Conservation (phyloP, 345 rosid genomes). For the Corymbia maculata region DNA sequence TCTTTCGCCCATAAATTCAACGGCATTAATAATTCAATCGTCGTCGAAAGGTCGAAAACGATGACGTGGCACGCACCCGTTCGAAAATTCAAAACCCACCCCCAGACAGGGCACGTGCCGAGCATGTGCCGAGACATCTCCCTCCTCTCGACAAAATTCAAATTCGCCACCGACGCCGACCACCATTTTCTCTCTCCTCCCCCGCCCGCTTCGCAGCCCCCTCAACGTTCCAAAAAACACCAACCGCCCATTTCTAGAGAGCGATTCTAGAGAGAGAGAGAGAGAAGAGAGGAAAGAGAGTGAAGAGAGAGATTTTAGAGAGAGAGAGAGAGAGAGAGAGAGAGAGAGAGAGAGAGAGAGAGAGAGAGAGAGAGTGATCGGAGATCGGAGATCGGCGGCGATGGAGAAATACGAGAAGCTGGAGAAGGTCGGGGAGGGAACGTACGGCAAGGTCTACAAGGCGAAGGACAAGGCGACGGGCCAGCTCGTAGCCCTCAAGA, state of each 20-base stretch:
- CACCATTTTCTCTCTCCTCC: background rate
- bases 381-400: background rate
- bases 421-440: slow-evolving; percentile 96
- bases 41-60: background rate
- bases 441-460: slow-evolving; percentile 93
- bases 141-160: background rate
- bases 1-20: background rate
- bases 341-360: background rate
- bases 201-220: too few relatives aligned
- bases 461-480: slow-evolving; percentile 79
- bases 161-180: background rate
- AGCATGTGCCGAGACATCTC: background rate
- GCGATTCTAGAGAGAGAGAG: background rate
- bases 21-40: background rate
- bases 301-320: background rate
- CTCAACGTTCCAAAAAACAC: background rate
- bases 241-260: background rate
- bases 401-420: slow-evolving; percentile 98
- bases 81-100: background rate
- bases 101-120: background rate
- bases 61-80: background rate
- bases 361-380: background rate
- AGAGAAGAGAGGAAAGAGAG: background rate
- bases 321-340: background rate
- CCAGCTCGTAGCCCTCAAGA: slow-evolving; percentile 78